These are phyloP conservation scores for Alternaria novae-zelandiae DNA, from an alignment of 2,329 filamentous ascomycete species.

Conservation along the genomic window DNA sequence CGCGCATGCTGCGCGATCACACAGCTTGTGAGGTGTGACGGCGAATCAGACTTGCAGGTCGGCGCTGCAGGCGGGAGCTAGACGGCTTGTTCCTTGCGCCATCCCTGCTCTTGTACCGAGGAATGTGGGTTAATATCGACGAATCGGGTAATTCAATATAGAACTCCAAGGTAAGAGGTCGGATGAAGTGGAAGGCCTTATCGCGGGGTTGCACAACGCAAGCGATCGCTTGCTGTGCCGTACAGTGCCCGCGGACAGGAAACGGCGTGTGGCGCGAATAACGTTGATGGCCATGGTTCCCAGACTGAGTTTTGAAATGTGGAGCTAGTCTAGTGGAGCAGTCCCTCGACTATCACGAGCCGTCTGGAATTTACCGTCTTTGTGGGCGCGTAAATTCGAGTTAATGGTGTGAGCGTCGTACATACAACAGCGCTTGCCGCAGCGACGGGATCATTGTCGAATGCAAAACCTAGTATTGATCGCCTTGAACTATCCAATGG, in stretches of 20 bases:
- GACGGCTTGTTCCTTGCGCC: conserved; percentile 20
- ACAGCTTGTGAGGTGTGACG: conserved; percentile 27
- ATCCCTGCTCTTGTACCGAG: conserved; percentile 11
- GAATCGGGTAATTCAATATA: conserved; percentile 23
- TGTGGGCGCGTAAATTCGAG: conserved; percentile 34
- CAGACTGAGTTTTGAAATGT: background rate
- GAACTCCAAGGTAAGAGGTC: conserved; percentile 3
- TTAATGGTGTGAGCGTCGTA: conserved; percentile 30
- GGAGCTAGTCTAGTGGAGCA: conserved; percentile 1
- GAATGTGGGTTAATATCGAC: conserved; percentile 23
- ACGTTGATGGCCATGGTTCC: background rate
- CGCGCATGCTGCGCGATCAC: conserved; percentile 38
- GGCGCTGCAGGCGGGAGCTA: conserved; percentile 20
- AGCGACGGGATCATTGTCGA: conserved; percentile 1
- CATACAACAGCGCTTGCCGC: conserved; percentile 26
- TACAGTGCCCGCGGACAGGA: background rate
- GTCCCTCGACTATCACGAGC: conserved; percentile 10
- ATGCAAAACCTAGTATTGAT: conserved; percentile 1
- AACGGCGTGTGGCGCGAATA: background rate
- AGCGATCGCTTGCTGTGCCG: conserved; percentile 1
- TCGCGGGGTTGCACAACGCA: conserved; percentile 12
- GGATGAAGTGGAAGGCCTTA: background rate
- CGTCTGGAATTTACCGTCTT: conserved; percentile 24
- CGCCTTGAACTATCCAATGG: conserved; percentile 1
- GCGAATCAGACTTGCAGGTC: conserved; percentile 29